Evolutionary conservation across 495 filamentous ascomycete species (phyloP).

Genomic region (Penicillium fimorum): DNA sequence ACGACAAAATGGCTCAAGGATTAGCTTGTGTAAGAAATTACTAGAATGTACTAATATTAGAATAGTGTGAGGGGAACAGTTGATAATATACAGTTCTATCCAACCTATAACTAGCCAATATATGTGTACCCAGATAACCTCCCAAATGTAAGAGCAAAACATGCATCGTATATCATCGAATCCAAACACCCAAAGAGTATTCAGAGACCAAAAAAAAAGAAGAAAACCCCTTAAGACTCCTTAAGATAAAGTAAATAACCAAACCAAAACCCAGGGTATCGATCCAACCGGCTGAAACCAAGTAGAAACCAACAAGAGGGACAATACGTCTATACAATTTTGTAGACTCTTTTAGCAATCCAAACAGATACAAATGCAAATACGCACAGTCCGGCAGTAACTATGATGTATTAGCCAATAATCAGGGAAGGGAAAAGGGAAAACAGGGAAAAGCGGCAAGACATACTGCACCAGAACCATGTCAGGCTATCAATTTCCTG

Average conservation of each 20-base stretch:
- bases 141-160: neutral
- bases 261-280: constrained; percentile 8
- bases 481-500: constrained; percentile 65
- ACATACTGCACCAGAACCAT: constrained; percentile 65
- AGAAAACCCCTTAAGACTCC: neutral
- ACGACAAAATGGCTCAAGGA: neutral
- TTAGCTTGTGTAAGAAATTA: neutral
- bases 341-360: constrained; percentile 77
- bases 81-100: constrained; percentile 9
- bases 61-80: neutral
- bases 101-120: constrained; percentile 1
- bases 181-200: neutral
- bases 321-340: constrained; percentile 51
- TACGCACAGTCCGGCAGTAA: constrained; percentile 69
- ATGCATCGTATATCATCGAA: constrained; percentile 9
- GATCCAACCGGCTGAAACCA: neutral
- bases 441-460: neutral
- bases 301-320: neutral
- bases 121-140: constrained; percentile 1
- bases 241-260: neutral
- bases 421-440: too few species aligned
- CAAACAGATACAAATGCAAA: constrained; percentile 78
- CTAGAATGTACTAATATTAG: neutral
- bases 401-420: constrained; percentile 33
- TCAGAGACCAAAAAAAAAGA: constrained; percentile 7